These are phyloP conservation scores for Phtheirospermum japonicum DNA, from an alignment of 257 asterid species.

Conservation along the genomic window DNA sequence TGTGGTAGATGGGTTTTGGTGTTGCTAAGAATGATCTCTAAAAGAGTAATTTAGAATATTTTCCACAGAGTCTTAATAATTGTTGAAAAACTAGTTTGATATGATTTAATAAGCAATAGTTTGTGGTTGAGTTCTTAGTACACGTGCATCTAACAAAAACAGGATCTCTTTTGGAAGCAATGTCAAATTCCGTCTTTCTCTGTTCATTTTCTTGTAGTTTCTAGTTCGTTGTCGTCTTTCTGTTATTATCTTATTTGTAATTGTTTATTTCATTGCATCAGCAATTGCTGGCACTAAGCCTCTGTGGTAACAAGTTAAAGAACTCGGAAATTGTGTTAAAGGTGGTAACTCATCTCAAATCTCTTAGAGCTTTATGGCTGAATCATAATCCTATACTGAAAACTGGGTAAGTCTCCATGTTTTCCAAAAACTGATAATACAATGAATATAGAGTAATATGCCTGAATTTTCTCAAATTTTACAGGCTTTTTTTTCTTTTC, in stretches of 20 bases:
- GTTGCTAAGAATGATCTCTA: slow-evolving; percentile 1
- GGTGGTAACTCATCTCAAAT: slow-evolving; percentile 56
- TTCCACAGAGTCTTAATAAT: background rate
- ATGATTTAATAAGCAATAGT: background rate
- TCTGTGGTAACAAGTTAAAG: slow-evolving; percentile 70
- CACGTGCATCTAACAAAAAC: background rate
- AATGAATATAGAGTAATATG: slow-evolving; percentile 5
- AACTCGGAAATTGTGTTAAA: slow-evolving; percentile 46
- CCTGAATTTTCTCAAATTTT: slow-evolving; percentile 16
- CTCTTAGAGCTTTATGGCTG: slow-evolving; percentile 91
- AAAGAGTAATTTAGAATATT: background rate
- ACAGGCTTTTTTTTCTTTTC: slow-evolving; percentile 33
- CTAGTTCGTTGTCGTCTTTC: background rate
- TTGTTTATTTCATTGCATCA: slow-evolving; percentile 28
- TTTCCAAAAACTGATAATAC: slow-evolving; percentile 8
- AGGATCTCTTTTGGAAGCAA: background rate
- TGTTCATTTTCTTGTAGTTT: background rate
- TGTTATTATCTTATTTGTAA: slow-evolving; percentile 12
- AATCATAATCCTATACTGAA: slow-evolving; percentile 62
- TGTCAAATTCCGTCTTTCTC: background rate
- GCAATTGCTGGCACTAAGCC: slow-evolving; percentile 81
- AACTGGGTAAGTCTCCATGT: slow-evolving; percentile 46
- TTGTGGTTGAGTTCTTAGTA: background rate
- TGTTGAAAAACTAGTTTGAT: background rate
- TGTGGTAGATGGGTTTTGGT: background rate